phyloP scores from a whole-genome alignment of 2,329 filamentous ascomycete species.

The Cladosporium austrohemisphaericum region DNA sequence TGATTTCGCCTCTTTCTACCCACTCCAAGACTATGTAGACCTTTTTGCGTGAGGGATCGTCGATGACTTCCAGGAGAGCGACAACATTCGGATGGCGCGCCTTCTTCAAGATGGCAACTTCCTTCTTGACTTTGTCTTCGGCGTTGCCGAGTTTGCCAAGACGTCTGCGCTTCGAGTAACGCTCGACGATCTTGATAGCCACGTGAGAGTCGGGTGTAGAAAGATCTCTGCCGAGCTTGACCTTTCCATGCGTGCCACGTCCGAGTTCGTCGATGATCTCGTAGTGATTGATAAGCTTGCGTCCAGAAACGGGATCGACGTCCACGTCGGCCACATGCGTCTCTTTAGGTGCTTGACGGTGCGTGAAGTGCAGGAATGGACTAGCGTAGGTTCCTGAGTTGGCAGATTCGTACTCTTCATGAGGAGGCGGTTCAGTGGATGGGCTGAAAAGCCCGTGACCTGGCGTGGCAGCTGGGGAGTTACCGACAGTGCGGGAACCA shows the following conservation, averaged over 20 bases:
- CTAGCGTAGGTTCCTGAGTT: slow-evolving; percentile 45
- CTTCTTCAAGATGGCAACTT: slow-evolving; percentile 98
- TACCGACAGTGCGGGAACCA: slow-evolving; percentile 41
- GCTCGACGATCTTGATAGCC: slow-evolving; percentile 97
- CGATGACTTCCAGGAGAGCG: slow-evolving; percentile 91
- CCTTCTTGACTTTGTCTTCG: slow-evolving; percentile 82
- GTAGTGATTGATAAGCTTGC: slow-evolving; percentile 97
- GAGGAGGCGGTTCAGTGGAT: slow-evolving; percentile 26
- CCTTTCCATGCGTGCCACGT: slow-evolving; percentile 93
- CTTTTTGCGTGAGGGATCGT: slow-evolving; percentile 92
- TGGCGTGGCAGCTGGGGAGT: slow-evolving; percentile 46
- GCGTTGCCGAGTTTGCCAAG: slow-evolving; percentile 71
- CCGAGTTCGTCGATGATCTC: slow-evolving; percentile 96
- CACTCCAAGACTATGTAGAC: slow-evolving; percentile 98
- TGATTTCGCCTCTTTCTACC: slow-evolving; percentile 88
- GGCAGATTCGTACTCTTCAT: slow-evolving; percentile 29
- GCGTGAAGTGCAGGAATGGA: slow-evolving; percentile 49
- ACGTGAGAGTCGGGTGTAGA: slow-evolving; percentile 68
- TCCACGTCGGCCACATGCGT: slow-evolving; percentile 91
- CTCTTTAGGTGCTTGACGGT: slow-evolving; percentile 49
- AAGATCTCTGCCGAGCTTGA: slow-evolving; percentile 85
- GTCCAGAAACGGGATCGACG: slow-evolving; percentile 79
- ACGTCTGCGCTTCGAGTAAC: slow-evolving; percentile 87
- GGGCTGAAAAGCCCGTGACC: slow-evolving; percentile 43
- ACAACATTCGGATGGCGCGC: slow-evolving; percentile 97